phyloP scores from a whole-genome alignment of 306 rosid genomes.

The Quercus engelmannii region DNA sequence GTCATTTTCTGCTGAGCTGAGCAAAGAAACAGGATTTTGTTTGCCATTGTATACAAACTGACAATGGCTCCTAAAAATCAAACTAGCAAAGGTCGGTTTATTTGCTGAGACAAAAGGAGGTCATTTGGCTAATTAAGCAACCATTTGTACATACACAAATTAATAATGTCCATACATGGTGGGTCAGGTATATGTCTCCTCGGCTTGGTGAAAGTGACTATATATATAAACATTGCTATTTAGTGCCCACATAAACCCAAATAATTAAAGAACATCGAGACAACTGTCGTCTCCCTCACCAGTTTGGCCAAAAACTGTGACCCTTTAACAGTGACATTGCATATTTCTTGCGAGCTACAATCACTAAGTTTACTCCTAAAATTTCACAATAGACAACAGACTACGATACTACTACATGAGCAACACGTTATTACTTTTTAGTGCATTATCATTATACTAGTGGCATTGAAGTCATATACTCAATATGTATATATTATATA shows the following conservation, averaged over 20 bases:
- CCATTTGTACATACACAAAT: background rate
- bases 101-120: conserved; percentile 9
- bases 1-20: conserved; percentile 9
- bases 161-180: background rate
- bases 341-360: background rate
- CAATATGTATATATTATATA: background rate
- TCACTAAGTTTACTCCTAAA: no score
- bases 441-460: no score
- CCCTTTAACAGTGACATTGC: background rate
- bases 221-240: background rate
- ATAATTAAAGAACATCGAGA: background rate
- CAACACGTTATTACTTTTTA: background rate
- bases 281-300: background rate
- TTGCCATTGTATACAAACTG: background rate
- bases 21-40: background rate
- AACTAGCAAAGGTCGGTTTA: conserved; percentile 5
- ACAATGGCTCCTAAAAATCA: background rate
- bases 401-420: background rate
- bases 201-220: conserved; percentile 24
- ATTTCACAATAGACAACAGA: background rate
- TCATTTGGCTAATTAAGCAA: background rate
- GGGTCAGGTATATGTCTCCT: conserved; percentile 35
- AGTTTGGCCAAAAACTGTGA: background rate
- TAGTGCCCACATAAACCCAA: background rate
- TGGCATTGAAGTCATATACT: background rate